Evolutionary conservation across 495 filamentous ascomycete genomes (phyloP).

Genomic region (Friedmanniomyces simplex): DNA sequence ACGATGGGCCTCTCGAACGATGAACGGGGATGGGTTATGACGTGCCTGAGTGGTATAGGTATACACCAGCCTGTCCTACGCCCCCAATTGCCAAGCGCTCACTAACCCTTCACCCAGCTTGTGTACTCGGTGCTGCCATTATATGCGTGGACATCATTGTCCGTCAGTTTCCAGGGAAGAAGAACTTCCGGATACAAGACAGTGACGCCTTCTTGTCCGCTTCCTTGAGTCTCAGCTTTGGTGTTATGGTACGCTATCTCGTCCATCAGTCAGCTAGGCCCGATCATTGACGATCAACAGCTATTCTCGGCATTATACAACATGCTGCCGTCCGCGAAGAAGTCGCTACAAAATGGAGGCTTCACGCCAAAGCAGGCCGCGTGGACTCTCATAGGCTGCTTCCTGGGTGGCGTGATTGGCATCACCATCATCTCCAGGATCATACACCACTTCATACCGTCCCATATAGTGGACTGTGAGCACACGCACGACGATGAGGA

Average conservation of each 20-base stretch:
- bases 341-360: constrained; percentile 59
- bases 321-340: constrained; percentile 79
- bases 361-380: constrained; percentile 56
- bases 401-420: constrained; percentile 69
- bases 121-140: constrained; percentile 67
- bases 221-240: constrained; percentile 85
- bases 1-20: constrained; percentile 59
- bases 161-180: constrained; percentile 57
- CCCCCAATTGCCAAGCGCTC: too few relatives aligned
- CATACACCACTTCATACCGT: constrained; percentile 75
- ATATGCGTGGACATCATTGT: constrained; percentile 78
- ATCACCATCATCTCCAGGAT: constrained; percentile 72
- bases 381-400: constrained; percentile 64
- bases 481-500: constrained; percentile 58
- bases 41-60: constrained; percentile 71
- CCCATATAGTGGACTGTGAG: constrained; percentile 88
- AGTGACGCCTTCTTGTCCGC: constrained; percentile 79
- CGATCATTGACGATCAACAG: constrained; percentile 34
- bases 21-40: constrained; percentile 88
- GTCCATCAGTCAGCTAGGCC: constrained; percentile 31
- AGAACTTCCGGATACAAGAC: constrained; percentile 76
- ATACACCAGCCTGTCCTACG: constrained; percentile 20
- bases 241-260: constrained; percentile 71
- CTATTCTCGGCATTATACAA: constrained; percentile 88
- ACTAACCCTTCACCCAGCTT: constrained; percentile 43